A percentile compares a stretch with the other conserved stretches of the same genome.
phyloP scores from a whole-genome alignment of 371 early-diverging fungal genomes.

The Mucor sp. region DNA sequence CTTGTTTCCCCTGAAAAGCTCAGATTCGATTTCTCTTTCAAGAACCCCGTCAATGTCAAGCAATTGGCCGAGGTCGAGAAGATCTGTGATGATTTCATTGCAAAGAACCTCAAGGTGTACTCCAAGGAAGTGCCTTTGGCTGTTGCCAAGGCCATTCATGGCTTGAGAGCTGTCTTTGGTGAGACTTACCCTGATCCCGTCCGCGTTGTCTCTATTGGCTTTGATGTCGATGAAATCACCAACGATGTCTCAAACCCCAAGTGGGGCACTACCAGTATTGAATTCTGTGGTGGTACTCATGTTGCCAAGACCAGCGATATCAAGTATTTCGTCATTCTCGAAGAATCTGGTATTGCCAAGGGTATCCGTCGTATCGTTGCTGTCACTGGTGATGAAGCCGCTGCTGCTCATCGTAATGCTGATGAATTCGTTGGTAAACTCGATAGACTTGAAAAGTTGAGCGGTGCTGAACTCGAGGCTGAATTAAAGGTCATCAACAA shows the following conservation, averaged over 20 bases:
- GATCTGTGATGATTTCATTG: conserved; percentile 82
- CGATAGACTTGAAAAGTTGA: conserved; percentile 56
- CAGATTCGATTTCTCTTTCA: conserved; percentile 96
- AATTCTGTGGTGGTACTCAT: conserved; percentile 99
- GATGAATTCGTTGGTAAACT: conserved; percentile 67
- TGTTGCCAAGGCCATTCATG: conserved; percentile 82
- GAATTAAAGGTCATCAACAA: conserved; percentile 80
- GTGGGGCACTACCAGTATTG: conserved; percentile 86
- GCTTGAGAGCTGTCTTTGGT: conserved; percentile 95
- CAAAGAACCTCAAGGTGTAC: conserved; percentile 75
- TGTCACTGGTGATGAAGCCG: conserved; percentile 94
- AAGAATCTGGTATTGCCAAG: conserved; percentile 96
- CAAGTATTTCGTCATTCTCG: conserved; percentile 85
- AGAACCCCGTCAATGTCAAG: conserved; percentile 74
- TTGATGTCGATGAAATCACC: conserved; percentile 86
- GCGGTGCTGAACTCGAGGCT: conserved; percentile 71
- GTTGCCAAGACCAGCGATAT: conserved; percentile 94
- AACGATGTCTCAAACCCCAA: conserved; percentile 78
- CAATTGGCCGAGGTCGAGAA: conserved; percentile 86
- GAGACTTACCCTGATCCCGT: conserved; percentile 98
- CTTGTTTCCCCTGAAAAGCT: conserved; percentile 97
- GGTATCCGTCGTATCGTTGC: conserved; percentile 98
- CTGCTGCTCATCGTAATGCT: conserved; percentile 68
- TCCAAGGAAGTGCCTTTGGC: conserved; percentile 86
- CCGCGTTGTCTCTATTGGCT: conserved; percentile 92